Conservation (phyloP, 2,329 filamentous ascomycete genomes). For the Diaporthe nobilis region DNA sequence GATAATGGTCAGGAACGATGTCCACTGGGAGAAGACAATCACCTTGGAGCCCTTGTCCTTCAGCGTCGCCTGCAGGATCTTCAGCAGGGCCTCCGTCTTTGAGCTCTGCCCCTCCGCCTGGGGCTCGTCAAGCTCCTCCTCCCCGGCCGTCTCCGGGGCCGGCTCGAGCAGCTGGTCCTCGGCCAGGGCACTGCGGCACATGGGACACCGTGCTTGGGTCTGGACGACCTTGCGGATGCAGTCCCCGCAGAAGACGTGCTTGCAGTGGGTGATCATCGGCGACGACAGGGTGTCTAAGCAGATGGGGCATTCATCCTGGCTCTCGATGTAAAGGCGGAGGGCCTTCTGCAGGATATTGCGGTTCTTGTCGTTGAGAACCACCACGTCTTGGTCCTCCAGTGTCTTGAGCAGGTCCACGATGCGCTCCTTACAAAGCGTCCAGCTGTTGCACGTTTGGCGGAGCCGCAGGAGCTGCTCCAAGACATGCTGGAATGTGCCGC, state of each 20-base stretch:
- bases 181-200: constrained; percentile 80
- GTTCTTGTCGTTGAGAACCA: constrained; percentile 81
- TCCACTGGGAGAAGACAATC: constrained; percentile 85
- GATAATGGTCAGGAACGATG: constrained; percentile 79
- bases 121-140: constrained; percentile 63
- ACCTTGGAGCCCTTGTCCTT: constrained; percentile 76
- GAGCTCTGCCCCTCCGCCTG: constrained; percentile 79
- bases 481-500: constrained; percentile 77
- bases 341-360: constrained; percentile 79
- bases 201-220: constrained; percentile 84
- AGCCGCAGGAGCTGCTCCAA: constrained; percentile 87
- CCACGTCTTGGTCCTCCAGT: constrained; percentile 76
- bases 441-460: constrained; percentile 88
- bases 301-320: constrained; percentile 85
- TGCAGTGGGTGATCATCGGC: constrained; percentile 88
- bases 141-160: constrained; percentile 66
- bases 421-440: constrained; percentile 83
- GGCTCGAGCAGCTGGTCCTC: constrained; percentile 75
- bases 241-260: constrained; percentile 80
- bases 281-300: constrained; percentile 81
- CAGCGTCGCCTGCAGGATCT: constrained; percentile 79
- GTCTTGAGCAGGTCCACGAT: constrained; percentile 80
- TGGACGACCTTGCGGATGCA: constrained; percentile 84
- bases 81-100: constrained; percentile 85
- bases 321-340: constrained; percentile 82